Evolutionary conservation across 2,329 filamentous ascomycete genomes (phyloP).

Genomic region (Penicillium italicum): DNA sequence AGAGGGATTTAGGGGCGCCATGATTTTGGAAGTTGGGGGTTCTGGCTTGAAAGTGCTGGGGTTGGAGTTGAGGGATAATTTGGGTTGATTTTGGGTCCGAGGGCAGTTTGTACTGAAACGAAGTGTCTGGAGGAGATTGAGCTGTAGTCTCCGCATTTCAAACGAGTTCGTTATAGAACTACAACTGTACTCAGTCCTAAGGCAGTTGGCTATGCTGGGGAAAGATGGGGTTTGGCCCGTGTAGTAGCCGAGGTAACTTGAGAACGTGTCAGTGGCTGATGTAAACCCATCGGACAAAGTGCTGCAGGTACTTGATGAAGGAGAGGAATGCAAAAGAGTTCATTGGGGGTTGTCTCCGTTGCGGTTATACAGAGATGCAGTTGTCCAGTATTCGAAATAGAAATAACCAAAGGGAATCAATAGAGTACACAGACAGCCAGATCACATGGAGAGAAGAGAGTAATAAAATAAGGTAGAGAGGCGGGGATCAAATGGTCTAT

Average conservation of each 20-base stretch:
- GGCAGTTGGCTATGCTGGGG: not conserved
- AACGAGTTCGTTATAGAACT: not conserved
- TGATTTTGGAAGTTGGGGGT: conserved; percentile 5
- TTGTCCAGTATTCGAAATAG: not conserved
- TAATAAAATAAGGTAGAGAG: conserved; percentile 10
- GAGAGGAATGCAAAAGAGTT: not conserved
- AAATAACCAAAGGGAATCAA: conserved; percentile 21
- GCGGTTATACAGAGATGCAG: not conserved
- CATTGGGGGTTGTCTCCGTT: not conserved
- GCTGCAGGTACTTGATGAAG: not conserved
- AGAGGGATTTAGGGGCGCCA: conserved; percentile 26
- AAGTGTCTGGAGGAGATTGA: conserved; percentile 1
- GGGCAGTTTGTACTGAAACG: not conserved
- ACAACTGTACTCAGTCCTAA: not conserved
- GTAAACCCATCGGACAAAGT: not conserved
- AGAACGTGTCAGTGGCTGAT: conserved; percentile 6
- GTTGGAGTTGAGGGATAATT: conserved; percentile 1
- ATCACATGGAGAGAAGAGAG: conserved; percentile 7
- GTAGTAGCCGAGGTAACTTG: conserved; percentile 10
- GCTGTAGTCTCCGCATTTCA: conserved; percentile 6
- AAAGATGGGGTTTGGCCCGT: not conserved
- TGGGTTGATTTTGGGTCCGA: not conserved
- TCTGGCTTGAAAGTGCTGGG: not conserved
- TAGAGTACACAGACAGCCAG: conserved; percentile 10
- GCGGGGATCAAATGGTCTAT: conserved; percentile 19